A percentile compares a stretch with the other conserved stretches of the same genome.
Conservation (phyloP, 2,329 filamentous ascomycete genomes). For the Pyrenophora teres region DNA sequence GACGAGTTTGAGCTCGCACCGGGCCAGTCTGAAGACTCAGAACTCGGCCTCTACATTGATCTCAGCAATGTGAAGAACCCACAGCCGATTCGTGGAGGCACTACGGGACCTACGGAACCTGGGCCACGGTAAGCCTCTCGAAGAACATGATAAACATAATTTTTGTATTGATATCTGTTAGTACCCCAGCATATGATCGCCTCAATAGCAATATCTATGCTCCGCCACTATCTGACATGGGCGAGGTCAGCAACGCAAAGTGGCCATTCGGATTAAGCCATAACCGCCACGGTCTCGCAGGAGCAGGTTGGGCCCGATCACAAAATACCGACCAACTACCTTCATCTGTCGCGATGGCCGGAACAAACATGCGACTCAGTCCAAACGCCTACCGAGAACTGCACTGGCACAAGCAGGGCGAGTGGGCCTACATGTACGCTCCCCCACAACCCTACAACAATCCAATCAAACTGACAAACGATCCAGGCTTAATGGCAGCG, state of each 20-base stretch:
- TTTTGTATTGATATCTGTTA: not conserved
- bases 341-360: constrained; percentile 50
- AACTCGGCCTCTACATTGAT: constrained; percentile 49
- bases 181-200: constrained; percentile 37
- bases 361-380: constrained; percentile 50
- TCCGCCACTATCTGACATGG: constrained; percentile 48
- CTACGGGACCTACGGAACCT: constrained; percentile 47
- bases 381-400: constrained; percentile 64
- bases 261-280: constrained; percentile 51
- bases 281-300: constrained; percentile 47
- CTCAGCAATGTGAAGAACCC: constrained; percentile 47
- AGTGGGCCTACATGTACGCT: constrained; percentile 56
- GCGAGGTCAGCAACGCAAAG: constrained; percentile 48
- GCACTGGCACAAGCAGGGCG: constrained; percentile 64
- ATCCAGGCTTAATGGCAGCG: constrained; percentile 53
- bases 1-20: constrained; percentile 45
- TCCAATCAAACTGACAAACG: not conserved
- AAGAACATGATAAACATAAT: accelerated
- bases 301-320: constrained; percentile 50
- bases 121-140: constrained; percentile 34
- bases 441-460: not conserved
- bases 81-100: constrained; percentile 48
- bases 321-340: constrained; percentile 49
- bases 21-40: constrained; percentile 44
- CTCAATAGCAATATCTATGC: constrained; percentile 49